phyloP scores from a whole-genome alignment of 129 eudicot species.

The Helianthus tuberosus region DNA sequence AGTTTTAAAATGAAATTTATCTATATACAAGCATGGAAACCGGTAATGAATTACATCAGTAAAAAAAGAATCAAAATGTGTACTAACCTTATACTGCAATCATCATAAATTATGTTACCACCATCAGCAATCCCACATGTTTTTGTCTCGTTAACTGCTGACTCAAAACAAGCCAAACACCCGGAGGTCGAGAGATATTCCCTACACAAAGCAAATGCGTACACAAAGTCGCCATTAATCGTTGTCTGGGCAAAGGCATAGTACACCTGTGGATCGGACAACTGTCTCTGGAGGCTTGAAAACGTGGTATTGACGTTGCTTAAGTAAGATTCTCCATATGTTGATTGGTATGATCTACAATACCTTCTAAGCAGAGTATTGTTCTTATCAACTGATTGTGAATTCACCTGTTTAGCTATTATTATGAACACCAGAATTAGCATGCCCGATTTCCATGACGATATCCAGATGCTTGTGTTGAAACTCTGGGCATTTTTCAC shows the following conservation, averaged over 20 bases:
- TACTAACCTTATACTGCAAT: slow-evolving; percentile 56
- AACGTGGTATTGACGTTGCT: slow-evolving; percentile 49
- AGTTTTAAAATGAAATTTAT: not conserved
- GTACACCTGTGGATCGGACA: slow-evolving; percentile 32
- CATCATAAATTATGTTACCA: slow-evolving; percentile 53
- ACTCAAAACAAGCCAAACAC: slow-evolving; percentile 54
- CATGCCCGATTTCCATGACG: slow-evolving; percentile 17
- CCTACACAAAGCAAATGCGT: slow-evolving; percentile 46
- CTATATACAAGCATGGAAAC: not conserved
- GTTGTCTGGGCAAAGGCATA: slow-evolving; percentile 42
- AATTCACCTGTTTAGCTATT: slow-evolving; percentile 24
- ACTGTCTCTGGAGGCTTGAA: slow-evolving; percentile 46
- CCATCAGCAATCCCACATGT: slow-evolving; percentile 48
- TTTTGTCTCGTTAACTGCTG: slow-evolving; percentile 41
- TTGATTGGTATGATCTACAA: slow-evolving; percentile 23
- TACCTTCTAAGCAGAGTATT: slow-evolving; percentile 42
- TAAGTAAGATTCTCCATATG: slow-evolving; percentile 25
- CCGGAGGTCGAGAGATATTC: slow-evolving; percentile 43
- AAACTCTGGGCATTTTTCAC: not conserved
- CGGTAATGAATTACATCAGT: not conserved
- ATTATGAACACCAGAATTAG: not conserved
- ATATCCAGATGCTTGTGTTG: not conserved
- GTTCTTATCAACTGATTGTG: slow-evolving; percentile 43
- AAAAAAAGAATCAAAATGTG: not conserved
- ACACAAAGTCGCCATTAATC: slow-evolving; percentile 44